Evolutionary conservation across 2,329 filamentous ascomycete species (phyloP), one percentile per base, ranked within the genome.

Genomic region (Fusarium neocosmosporiellum): DNA sequence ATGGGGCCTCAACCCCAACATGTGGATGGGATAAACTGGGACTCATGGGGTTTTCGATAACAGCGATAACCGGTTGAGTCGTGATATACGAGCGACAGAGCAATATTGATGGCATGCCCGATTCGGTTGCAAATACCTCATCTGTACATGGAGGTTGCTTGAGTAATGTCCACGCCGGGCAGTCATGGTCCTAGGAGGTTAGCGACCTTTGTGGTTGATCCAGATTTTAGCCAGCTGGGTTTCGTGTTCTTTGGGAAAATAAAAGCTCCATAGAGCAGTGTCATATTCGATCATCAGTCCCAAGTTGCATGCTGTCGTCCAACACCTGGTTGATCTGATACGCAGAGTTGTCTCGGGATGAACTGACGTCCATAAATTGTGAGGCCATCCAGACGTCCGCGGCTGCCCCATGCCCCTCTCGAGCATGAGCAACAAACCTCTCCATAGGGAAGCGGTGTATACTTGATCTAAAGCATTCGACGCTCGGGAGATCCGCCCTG

Each of bases 21-120:
- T n/a, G 54, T 67, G 29, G 66, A 70, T 20, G 60, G 29, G 9
- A 63, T 65, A 50, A 50, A 39, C 14, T 78, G 74, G 73, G 66
- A 72, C 39, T 46, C 65, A 27, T 78, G 76, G 76, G 72, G 64
- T 29, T 75, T 75, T 58, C 64, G 59, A 65, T 69, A 57, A 67
- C 18, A 29, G 68, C 33, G 59, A 33, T 36, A 37, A 39, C 16
- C 27, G 39, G 39, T 36, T 24, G n/a, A 27, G 27, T n/a, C 46
- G 27, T 50, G 33, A 53, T 27, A 7, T 29, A 63, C n/a, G 22
- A 65, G 27, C 22, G 29, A 27, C 22, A 22, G 27, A 24, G 24
- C 22, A 33, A 36, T 22, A 10, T 34, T n/a, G 43, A 43, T 29
- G 33, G 16, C 36, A 39, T 33, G 13, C 4, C 24, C 20, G 43